Percentiles rank a stretch among this genome's conserved stretches.
Evolutionary conservation across 2,329 filamentous ascomycete genomes (phyloP).

Genomic region (Incumbomyces delicatus): DNA sequence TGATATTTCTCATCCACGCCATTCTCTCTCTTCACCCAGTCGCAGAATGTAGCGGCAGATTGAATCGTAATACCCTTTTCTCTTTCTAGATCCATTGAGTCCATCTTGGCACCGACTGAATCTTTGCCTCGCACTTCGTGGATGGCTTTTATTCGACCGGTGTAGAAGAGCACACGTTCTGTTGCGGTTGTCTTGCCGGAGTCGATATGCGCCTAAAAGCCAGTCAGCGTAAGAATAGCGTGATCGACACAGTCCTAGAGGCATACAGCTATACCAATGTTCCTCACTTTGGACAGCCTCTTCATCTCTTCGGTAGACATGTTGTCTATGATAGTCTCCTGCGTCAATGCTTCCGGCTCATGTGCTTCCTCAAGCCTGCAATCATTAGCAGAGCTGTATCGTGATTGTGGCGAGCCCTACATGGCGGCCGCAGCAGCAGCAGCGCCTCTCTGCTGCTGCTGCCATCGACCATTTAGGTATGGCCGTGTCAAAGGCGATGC

Average conservation of each 20-base stretch:
- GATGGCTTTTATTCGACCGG: slow-evolving; percentile 89
- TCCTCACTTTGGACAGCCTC: slow-evolving; percentile 72
- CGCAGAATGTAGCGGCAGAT: slow-evolving; percentile 93
- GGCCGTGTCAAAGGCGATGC: slow-evolving; percentile 17
- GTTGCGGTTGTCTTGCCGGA: slow-evolving; percentile 96
- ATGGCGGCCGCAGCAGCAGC: slow-evolving; percentile 36
- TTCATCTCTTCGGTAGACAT: slow-evolving; percentile 69
- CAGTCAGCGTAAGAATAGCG: slow-evolving; percentile 8
- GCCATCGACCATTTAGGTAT: slow-evolving; percentile 31
- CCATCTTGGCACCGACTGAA: slow-evolving; percentile 96
- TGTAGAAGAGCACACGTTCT: slow-evolving; percentile 96
- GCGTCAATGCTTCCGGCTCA: slow-evolving; percentile 47
- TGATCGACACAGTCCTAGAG: slow-evolving; percentile 22
- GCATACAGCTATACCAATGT: slow-evolving; percentile 89
- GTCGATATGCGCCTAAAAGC: slow-evolving; percentile 78
- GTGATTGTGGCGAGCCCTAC: slow-evolving; percentile 23
- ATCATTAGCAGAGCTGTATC: slow-evolving; percentile 1
- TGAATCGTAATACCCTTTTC: slow-evolving; percentile 99
- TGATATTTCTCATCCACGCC: slow-evolving; percentile 86
- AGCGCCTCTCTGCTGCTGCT: slow-evolving; percentile 32
- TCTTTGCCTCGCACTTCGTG: slow-evolving; percentile 95
- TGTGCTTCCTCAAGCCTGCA: slow-evolving; percentile 47
- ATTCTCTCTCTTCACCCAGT: slow-evolving; percentile 82
- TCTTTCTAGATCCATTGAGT: slow-evolving; percentile 97
- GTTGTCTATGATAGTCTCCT: slow-evolving; percentile 64